Percentiles rank a stretch among this genome's conserved stretches.
These are phyloP conservation scores for Talaromyces sp. DNA, from an alignment of 2,329 filamentous ascomycete genomes.

Conservation along the genomic window DNA sequence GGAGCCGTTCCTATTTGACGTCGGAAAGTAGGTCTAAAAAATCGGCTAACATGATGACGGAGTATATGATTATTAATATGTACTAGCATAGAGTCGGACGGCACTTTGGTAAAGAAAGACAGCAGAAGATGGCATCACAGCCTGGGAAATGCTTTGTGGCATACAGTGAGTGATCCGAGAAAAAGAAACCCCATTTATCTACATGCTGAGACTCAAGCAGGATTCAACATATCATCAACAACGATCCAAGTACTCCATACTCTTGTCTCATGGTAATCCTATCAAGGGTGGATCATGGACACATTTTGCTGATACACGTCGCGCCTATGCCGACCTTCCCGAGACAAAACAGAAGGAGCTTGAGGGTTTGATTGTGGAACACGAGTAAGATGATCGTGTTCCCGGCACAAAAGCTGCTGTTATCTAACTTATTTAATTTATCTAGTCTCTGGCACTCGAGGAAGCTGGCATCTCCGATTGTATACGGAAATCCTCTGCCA, in stretches of 20 bases:
- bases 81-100: constrained; percentile 21
- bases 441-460: constrained; percentile 25
- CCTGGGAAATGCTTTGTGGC: constrained; percentile 29
- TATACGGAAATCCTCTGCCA: constrained; percentile 21
- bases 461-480: constrained; percentile 21
- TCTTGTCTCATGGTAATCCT: constrained; percentile 22
- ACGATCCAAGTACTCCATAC: constrained; percentile 27
- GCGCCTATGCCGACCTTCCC: constrained; percentile 23
- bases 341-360: constrained; percentile 19
- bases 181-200: not conserved
- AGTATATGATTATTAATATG: not conserved
- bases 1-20: constrained; percentile 25
- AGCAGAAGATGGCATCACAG: constrained; percentile 26
- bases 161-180: constrained; percentile 19
- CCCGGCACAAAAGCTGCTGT: too few species aligned
- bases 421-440: not conserved
- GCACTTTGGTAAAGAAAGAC: constrained; percentile 21
- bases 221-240: constrained; percentile 29
- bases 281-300: constrained; percentile 23
- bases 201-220: constrained; percentile 4
- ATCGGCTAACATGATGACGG: not conserved
- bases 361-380: constrained; percentile 20
- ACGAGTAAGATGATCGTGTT: constrained; percentile 16
- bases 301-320: constrained; percentile 25
- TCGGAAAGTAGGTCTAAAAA: constrained; percentile 22